A percentile compares a stretch with the other conserved stretches of the same genome.
Evolutionary conservation across 164 flowering plant genomes (phyloP).

Genomic region (Liriodendron chinense): DNA sequence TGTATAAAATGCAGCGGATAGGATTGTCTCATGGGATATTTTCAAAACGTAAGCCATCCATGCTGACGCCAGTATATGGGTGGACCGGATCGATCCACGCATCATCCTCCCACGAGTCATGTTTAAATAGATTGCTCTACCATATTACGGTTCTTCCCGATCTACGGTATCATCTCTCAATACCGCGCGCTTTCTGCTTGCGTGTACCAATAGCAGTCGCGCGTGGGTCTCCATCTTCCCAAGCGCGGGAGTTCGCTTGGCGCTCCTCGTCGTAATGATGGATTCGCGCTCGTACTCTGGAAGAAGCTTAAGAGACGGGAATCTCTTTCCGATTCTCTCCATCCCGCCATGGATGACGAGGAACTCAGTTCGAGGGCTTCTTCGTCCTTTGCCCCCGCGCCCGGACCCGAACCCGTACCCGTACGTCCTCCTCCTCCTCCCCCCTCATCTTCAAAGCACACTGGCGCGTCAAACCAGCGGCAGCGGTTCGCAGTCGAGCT

Average conservation of each 20-base stretch:
- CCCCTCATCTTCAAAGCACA: neutral
- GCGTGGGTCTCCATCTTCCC: neutral
- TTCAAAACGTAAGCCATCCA: too few relatives aligned
- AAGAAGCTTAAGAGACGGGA: neutral
- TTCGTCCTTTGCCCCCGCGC: constrained; percentile 24
- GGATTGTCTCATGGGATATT: too few relatives aligned
- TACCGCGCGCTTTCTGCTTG: neutral
- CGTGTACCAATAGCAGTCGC: neutral
- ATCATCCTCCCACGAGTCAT: too few relatives aligned
- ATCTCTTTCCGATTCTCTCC: neutral
- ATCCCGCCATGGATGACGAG: neutral
- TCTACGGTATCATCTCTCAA: too few relatives aligned
- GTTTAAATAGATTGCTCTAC: too few relatives aligned
- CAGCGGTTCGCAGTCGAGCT: constrained; percentile 70
- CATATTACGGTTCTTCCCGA: too few relatives aligned
- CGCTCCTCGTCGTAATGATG: neutral
- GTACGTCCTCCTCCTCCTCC: constrained; percentile 1
- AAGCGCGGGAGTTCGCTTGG: neutral
- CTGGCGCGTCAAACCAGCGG: constrained; percentile 36
- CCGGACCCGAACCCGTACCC: constrained; percentile 18
- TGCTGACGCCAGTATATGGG: too few relatives aligned
- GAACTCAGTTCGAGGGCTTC: neutral
- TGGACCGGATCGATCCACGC: too few relatives aligned
- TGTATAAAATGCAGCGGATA: too few relatives aligned
- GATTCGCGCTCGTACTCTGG: neutral